A percentile compares a stretch with the other conserved stretches of the same genome.
Evolutionary conservation across 2,329 filamentous ascomycete species (phyloP).

Genomic region (Sporothrix phasma): DNA sequence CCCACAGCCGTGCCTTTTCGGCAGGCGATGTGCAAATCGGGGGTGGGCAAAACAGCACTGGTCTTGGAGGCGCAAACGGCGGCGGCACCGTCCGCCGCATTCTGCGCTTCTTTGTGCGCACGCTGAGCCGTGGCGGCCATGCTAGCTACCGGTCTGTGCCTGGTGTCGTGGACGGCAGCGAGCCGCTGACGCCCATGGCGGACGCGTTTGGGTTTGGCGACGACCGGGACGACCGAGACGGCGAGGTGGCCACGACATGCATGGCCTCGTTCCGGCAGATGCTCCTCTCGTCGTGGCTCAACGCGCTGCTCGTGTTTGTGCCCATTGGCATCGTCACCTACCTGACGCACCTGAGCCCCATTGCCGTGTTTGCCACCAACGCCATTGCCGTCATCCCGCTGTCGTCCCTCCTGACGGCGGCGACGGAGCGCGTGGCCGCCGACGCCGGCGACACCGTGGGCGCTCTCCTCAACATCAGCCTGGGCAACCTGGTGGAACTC

Average conservation of each 20-base stretch:
- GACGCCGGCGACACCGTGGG: conserved; percentile 15
- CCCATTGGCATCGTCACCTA: conserved; percentile 63
- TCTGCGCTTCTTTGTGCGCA: conserved; percentile 1
- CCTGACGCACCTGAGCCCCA: conserved; percentile 43
- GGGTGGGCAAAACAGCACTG: too few relatives aligned
- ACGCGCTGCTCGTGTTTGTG: conserved; percentile 65
- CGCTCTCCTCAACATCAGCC: conserved; percentile 34
- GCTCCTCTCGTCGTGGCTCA: conserved; percentile 65
- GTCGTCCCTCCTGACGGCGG: conserved; percentile 60
- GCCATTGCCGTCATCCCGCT: conserved; percentile 66
- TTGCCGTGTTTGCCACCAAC: conserved; percentile 62
- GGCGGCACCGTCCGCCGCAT: conserved; percentile 2
- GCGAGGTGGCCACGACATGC: background rate
- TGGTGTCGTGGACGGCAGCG: background rate
- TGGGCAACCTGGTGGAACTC: conserved; percentile 68
- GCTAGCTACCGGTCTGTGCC: conserved; percentile 1
- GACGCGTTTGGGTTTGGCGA: background rate
- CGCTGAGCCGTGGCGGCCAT: background rate
- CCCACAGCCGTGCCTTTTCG: conserved; percentile 7
- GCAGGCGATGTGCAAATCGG: background rate
- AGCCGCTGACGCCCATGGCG: background rate
- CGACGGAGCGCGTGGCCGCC: conserved; percentile 43
- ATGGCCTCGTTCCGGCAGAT: conserved; percentile 29
- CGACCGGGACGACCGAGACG: background rate
- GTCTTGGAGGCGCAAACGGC: background rate